Conservation (phyloP, 2,329 filamentous ascomycete genomes). For the Teratosphaeria zuluensis region DNA sequence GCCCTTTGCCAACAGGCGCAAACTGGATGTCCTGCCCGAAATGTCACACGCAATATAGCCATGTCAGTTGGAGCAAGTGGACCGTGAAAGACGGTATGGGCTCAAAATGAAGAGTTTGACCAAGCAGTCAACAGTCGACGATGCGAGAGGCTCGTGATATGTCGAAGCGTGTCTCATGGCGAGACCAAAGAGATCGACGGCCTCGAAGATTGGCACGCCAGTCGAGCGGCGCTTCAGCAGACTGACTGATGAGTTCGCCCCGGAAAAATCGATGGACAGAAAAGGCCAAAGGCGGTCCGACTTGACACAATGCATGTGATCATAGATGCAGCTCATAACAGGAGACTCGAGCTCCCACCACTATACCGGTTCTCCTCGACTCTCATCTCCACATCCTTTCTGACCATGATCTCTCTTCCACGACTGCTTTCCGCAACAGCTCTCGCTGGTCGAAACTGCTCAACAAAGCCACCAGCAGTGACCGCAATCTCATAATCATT, state of each 20-base stretch:
- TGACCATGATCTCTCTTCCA: background rate
- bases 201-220: no score
- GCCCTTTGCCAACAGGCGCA: no score
- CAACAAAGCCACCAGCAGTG: background rate
- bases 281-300: no score
- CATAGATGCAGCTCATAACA: background rate
- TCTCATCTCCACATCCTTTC: background rate
- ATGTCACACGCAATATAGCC: no score
- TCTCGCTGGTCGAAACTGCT: background rate
- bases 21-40: no score
- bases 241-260: background rate
- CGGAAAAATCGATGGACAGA: no score
- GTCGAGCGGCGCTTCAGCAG: no score
- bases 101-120: background rate
- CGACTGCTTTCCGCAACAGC: background rate
- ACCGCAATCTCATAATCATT: background rate
- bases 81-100: background rate
- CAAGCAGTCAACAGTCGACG: background rate
- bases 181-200: no score
- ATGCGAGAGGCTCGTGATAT: background rate
- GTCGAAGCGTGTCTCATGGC: no score
- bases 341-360: background rate
- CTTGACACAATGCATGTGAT: background rate
- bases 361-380: background rate
- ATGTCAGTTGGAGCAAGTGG: background rate